These are phyloP conservation scores for Pleoardoris graminearum DNA, from an alignment of 2,329 filamentous ascomycete genomes.

Conservation along the genomic window DNA sequence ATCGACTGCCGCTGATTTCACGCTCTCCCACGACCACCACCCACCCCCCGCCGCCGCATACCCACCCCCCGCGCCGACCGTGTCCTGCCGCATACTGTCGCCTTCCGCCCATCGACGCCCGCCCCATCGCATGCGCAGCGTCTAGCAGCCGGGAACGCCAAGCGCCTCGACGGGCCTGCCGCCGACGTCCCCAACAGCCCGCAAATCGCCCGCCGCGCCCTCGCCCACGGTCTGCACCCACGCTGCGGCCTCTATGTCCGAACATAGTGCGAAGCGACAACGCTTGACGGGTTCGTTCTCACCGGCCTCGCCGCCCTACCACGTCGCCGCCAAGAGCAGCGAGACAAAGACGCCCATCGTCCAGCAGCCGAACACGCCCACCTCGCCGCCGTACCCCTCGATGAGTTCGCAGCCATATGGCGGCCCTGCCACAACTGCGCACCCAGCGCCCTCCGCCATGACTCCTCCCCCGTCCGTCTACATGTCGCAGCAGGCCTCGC, in stretches of 20 bases:
- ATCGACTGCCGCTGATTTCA: not conserved
- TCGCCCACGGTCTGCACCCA: constrained; percentile 10
- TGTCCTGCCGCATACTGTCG: constrained; percentile 6
- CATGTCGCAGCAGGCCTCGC: constrained; percentile 41
- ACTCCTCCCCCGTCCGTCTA: constrained; percentile 51
- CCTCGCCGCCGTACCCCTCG: constrained; percentile 53
- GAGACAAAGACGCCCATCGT: constrained; percentile 48
- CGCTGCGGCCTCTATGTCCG: constrained; percentile 37
- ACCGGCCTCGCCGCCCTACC: constrained; percentile 50
- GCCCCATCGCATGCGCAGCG: constrained; percentile 34
- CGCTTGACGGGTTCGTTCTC: constrained; percentile 50
- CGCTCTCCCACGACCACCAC: not conserved
- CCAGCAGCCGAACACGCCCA: constrained; percentile 53
- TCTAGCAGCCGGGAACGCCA: constrained; percentile 21
- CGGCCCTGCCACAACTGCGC: constrained; percentile 33
- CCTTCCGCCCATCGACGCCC: constrained; percentile 11
- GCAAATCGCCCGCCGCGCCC: constrained; percentile 20
- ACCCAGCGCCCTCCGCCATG: constrained; percentile 34
- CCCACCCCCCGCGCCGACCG: constrained; percentile 7
- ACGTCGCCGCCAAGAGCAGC: constrained; percentile 44
- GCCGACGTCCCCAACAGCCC: constrained; percentile 22
- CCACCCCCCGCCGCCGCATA: constrained; percentile 6
- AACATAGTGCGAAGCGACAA: constrained; percentile 45
- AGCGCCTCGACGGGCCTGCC: constrained; percentile 16
- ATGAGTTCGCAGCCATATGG: constrained; percentile 50